Evolutionary conservation across 768 basidiomycete species (phyloP).

Genomic region (Gloeopeniophorella convolvens): DNA sequence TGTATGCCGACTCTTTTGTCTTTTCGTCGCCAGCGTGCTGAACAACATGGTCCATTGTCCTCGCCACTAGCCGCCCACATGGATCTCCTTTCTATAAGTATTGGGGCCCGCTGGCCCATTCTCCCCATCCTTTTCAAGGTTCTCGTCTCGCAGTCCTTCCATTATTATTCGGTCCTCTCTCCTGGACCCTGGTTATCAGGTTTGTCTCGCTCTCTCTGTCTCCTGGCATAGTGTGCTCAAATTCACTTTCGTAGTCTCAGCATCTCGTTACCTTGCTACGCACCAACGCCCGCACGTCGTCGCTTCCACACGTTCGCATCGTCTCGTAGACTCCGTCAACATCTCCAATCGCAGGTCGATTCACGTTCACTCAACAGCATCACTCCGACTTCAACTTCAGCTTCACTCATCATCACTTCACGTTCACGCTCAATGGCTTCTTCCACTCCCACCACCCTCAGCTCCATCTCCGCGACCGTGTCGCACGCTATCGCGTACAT

Average conservation of each 20-base stretch:
- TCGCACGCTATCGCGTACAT: conserved; percentile 70
- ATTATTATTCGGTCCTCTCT: conserved; percentile 13
- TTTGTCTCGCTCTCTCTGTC: neutral
- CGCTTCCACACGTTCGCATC: conserved; percentile 21
- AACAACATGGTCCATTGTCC: conserved; percentile 26
- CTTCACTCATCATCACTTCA: conserved; percentile 15
- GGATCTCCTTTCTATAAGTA: conserved; percentile 27
- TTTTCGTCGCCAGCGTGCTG: conserved; percentile 23
- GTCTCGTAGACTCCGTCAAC: conserved; percentile 31
- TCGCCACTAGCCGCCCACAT: conserved; percentile 15
- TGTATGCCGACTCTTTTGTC: conserved; percentile 27
- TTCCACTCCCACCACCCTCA: conserved; percentile 30
- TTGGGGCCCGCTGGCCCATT: neutral
- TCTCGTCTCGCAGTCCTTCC: neutral
- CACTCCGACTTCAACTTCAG: conserved; percentile 22
- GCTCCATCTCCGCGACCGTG: conserved; percentile 55
- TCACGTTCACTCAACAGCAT: conserved; percentile 28
- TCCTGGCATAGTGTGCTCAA: neutral
- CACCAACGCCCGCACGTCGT: conserved; percentile 22
- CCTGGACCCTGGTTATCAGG: conserved; percentile 4
- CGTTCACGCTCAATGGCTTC: conserved; percentile 13
- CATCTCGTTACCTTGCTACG: conserved; percentile 22
- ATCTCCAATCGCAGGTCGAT: conserved; percentile 61
- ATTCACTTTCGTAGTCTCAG: neutral
- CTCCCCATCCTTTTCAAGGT: conserved; percentile 13